Evolutionary conservation across 805 yeast genomes (phyloP).

Genomic region (Dipodascus geniculatus): DNA sequence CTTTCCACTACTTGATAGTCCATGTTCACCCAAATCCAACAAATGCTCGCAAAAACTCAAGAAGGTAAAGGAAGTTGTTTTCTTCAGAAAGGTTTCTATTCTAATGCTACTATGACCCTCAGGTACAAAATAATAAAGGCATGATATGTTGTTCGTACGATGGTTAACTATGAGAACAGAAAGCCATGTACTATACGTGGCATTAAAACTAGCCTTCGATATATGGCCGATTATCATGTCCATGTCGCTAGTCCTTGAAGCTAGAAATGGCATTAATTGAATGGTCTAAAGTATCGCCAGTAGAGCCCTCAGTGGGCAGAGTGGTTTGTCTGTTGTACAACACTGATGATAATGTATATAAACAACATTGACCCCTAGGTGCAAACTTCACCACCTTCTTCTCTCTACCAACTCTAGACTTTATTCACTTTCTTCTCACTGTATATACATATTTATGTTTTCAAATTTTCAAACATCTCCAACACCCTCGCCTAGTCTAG

Average conservation of each 20-base stretch:
- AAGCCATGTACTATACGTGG: neutral
- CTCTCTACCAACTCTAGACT: neutral
- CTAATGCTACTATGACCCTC: neutral
- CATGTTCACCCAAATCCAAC: neutral
- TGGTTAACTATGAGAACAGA: neutral
- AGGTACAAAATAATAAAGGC: neutral
- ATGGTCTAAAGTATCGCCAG: neutral
- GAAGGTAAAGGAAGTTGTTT: too few relatives aligned
- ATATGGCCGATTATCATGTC: neutral
- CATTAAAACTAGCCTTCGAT: neutral
- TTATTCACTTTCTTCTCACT: neutral
- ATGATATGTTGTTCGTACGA: neutral
- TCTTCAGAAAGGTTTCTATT: neutral
- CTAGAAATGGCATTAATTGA: neutral
- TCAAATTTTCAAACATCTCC: neutral
- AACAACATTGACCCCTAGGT: neutral
- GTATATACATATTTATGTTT: neutral
- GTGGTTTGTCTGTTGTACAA: neutral
- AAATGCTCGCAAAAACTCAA: too few relatives aligned
- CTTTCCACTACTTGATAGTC: neutral
- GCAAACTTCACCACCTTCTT: neutral
- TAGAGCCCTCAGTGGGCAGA: neutral
- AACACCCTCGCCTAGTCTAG: neutral
- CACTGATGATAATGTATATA: neutral
- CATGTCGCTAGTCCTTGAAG: neutral